Conservation (phyloP, 441 rosid genomes). For the Euphorbia neoarborescens region DNA sequence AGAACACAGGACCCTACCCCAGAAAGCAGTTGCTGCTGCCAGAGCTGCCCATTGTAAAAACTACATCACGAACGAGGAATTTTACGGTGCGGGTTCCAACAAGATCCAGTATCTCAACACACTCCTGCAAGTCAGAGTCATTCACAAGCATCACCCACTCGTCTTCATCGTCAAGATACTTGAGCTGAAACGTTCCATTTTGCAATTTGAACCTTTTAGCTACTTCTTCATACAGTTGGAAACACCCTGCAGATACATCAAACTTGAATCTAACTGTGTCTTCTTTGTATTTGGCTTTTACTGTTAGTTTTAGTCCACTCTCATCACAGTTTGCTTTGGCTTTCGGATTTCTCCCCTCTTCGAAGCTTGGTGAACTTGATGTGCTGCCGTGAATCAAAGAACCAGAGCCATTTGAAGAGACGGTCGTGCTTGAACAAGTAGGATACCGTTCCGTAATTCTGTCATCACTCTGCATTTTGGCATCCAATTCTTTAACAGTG, state of each 20-base stretch:
- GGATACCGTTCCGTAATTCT: constrained; percentile 20
- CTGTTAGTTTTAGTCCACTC: constrained; percentile 39
- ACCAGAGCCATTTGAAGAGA: constrained; percentile 58
- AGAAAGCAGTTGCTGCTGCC: constrained; percentile 51
- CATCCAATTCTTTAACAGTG: constrained; percentile 33
- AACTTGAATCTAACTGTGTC: constrained; percentile 74
- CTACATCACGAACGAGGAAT: constrained; percentile 52
- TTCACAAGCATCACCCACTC: constrained; percentile 77
- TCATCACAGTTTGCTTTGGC: constrained; percentile 26
- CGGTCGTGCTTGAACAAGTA: constrained; percentile 49
- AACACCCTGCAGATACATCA: constrained; percentile 55
- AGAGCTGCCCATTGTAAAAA: constrained; percentile 52
- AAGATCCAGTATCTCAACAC: constrained; percentile 56
- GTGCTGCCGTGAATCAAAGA: constrained; percentile 42
- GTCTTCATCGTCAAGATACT: constrained; percentile 75
- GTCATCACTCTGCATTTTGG: constrained; percentile 30
- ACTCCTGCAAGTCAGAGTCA: constrained; percentile 73
- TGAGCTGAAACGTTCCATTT: constrained; percentile 62
- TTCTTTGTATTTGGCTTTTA: constrained; percentile 71
- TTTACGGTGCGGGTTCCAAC: constrained; percentile 48
- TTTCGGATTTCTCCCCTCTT: constrained; percentile 35
- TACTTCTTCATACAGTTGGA: constrained; percentile 69
- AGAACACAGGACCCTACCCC: background rate
- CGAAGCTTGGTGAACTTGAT: constrained; percentile 49
- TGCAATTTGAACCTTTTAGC: constrained; percentile 63